These are phyloP conservation scores for Trifolium subterraneum DNA, from an alignment of 306 rosid genomes.

Conservation along the genomic window DNA sequence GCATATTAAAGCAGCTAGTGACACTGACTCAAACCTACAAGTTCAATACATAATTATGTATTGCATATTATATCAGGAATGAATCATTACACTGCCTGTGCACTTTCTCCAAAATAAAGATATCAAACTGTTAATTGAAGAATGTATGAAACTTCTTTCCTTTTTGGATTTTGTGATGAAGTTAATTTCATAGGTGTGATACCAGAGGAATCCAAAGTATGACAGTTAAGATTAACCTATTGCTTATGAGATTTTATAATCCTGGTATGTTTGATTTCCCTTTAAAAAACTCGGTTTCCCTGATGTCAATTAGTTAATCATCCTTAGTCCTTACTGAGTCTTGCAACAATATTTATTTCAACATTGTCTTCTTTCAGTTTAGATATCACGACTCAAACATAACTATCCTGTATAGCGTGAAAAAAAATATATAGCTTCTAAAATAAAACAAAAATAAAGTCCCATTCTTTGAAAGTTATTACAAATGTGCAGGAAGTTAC, in stretches of 20 bases:
- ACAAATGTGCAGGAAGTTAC: not conserved
- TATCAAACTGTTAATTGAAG: not conserved
- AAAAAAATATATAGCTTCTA: not conserved
- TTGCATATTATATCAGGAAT: too few relatives aligned
- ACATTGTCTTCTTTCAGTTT: not conserved
- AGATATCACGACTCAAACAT: not conserved
- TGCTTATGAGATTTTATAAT: not conserved
- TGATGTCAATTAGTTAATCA: not conserved
- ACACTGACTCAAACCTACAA: not conserved
- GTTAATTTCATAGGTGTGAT: not conserved
- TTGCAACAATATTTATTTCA: not conserved
- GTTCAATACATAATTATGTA: too few relatives aligned
- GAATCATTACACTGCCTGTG: not conserved
- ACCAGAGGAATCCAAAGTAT: not conserved
- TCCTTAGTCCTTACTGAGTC: not conserved
- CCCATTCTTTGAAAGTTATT: not conserved
- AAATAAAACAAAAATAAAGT: conserved; percentile 1
- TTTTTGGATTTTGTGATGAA: not conserved
- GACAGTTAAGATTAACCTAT: not conserved
- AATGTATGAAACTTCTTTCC: not conserved
- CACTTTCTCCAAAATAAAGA: not conserved
- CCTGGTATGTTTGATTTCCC: not conserved
- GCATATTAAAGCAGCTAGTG: conserved; percentile 11
- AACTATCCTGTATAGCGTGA: not conserved
- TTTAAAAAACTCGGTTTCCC: not conserved